Conservation (phyloP, 768 basidiomycete species). For the Boletus vermiculosoides region DNA sequence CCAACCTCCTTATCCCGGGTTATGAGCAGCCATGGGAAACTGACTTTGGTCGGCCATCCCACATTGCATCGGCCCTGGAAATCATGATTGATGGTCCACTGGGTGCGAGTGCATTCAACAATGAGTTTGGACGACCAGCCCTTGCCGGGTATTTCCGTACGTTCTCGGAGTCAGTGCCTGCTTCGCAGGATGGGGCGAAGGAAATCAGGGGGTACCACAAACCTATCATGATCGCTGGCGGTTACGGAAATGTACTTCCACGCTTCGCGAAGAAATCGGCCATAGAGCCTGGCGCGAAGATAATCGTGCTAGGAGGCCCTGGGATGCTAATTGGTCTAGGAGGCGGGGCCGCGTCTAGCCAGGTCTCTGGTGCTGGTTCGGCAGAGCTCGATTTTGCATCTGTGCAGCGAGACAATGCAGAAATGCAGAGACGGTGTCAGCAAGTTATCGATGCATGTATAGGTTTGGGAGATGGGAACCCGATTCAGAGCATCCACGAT, state of each 20-base stretch:
- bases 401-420: conserved; percentile 96
- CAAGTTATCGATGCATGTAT: conserved; percentile 96
- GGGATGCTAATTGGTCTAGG: conserved; percentile 96
- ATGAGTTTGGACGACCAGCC: conserved; percentile 95
- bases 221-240: conserved; percentile 99
- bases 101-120: conserved; percentile 95
- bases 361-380: conserved; percentile 84
- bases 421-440: conserved; percentile 97
- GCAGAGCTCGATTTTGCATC: conserved; percentile 96
- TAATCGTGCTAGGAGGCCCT: conserved; percentile 93
- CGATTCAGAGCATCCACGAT: conserved; percentile 96
- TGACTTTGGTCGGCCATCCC: conserved; percentile 84
- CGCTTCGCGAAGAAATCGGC: conserved; percentile 74
- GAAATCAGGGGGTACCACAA: conserved; percentile 97
- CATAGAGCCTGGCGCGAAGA: conserved; percentile 79
- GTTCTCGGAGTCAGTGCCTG: conserved; percentile 75
- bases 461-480: conserved; percentile 55
- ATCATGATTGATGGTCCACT: conserved; percentile 98
- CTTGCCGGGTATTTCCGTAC: conserved; percentile 94
- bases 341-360: conserved; percentile 94
- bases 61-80: conserved; percentile 90
- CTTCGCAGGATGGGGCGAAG: conserved; percentile 44
- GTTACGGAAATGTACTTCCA: conserved; percentile 89
- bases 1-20: conserved; percentile 90
- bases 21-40: conserved; percentile 95